These are phyloP conservation scores for Globisporangium polare DNA, from an alignment of 352 stramenopile species.

Conservation along the genomic window DNA sequence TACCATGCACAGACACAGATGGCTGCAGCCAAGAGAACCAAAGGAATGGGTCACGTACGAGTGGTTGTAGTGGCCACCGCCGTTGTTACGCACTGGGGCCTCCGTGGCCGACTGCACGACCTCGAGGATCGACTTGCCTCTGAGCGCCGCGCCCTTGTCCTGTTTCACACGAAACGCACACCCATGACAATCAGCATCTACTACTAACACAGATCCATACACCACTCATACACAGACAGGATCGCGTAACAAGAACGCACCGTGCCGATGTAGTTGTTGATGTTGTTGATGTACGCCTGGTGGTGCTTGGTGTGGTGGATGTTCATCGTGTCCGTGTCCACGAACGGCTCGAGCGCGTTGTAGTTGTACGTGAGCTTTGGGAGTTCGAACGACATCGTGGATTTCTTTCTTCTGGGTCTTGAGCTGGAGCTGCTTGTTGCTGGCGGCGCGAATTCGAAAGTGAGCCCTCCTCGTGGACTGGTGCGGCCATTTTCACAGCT, in stretches of 20 bases:
- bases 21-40: background rate
- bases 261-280: conserved; percentile 83
- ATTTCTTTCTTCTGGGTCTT: conserved; percentile 10
- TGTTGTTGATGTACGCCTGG: conserved; percentile 89
- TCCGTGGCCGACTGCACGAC: conserved; percentile 71
- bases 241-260: conserved; percentile 20
- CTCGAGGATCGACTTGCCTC: conserved; percentile 82
- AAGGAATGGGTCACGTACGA: conserved; percentile 28
- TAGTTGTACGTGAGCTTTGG: conserved; percentile 84
- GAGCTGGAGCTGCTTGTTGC: conserved; percentile 16
- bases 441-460: conserved; percentile 33
- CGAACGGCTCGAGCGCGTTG: conserved; percentile 85
- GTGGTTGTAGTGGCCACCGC: conserved; percentile 83
- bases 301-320: conserved; percentile 93
- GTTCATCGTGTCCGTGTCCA: conserved; percentile 88
- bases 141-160: conserved; percentile 65
- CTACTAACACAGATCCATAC: background rate
- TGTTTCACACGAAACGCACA: conserved; percentile 10
- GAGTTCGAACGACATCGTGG: conserved; percentile 71
- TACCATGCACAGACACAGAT: too few relatives aligned
- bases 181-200: background rate
- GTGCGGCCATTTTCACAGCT: background rate
- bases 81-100: conserved; percentile 80
- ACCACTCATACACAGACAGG: background rate
- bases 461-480: conserved; percentile 10